Evolutionary conservation across 2,329 filamentous ascomycete genomes (phyloP), one percentile per base, ranked within the genome.

Genomic region (Aspergillus japonicus): DNA sequence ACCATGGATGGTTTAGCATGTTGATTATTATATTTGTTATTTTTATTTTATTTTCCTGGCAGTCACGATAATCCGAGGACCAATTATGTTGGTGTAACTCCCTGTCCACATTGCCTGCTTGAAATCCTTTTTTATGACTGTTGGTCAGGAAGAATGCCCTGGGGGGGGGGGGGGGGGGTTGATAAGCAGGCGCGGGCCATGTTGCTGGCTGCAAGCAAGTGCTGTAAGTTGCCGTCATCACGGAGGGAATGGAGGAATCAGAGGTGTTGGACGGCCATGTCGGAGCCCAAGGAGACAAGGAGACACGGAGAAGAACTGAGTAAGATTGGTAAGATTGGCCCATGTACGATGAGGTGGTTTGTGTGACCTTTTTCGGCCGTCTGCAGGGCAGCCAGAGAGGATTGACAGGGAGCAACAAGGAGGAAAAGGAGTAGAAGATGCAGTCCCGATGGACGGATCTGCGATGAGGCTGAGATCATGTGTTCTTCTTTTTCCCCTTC

Each of bases 401-500:
- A 24, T 23, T 47, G 51, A 59, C 51, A 56, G 44, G 52, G 21
- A 35, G 42, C n/a, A 53, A 21, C n/a, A 16, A 19, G 42, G 50
- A 42, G 47, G 23, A 49, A 55, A 54, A 50, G 54, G 11, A 21
- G 19, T 21, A 29, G 11, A 26, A 54, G 33, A 44, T 54, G 51
- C 39, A 54, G 26, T 29, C 26, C 26, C 26, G 26, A 29, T 29
- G 8, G 35, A 35, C 50, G 33, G 50, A 24, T 35, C 39, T 35
- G 55, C 24, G 42, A 53, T 65, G 65, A 70, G 64, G 61, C 62
- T 66, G 64, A 67, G 62, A 67, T 69, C 66, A 68, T 63, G 69
- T 70, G 66, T 62, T 60, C 26, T 21, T 31, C 19, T 54, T 4
- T 42, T 21, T 3, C 12, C 14, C 33, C 11, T 12, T 35, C 26